These are phyloP conservation scores for Picochlorum sp. DNA, from an alignment of 139 green algal genomes.

Conservation along the genomic window DNA sequence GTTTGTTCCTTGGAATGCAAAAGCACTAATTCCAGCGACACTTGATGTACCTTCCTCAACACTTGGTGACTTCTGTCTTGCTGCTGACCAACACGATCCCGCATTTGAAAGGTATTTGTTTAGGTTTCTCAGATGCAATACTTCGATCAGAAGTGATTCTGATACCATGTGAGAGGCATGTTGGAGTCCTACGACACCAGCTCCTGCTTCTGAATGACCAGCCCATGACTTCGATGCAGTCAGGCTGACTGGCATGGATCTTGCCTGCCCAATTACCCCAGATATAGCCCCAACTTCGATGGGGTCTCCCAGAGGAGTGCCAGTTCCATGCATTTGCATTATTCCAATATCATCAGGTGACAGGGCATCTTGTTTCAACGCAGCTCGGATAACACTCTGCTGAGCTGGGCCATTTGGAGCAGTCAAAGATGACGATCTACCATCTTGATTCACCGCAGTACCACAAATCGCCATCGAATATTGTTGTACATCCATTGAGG, in stretches of 20 bases:
- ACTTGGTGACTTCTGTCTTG: background rate
- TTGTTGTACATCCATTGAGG: background rate
- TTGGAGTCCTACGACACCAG: conserved; percentile 32
- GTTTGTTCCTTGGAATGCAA: conserved; percentile 40
- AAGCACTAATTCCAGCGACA: conserved; percentile 23
- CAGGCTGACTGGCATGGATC: conserved; percentile 27
- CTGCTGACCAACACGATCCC: background rate
- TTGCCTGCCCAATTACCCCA: conserved; percentile 12
- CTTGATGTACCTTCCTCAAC: conserved; percentile 6
- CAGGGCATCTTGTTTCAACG: conserved; percentile 11
- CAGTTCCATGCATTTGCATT: conserved; percentile 40
- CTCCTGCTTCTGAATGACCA: conserved; percentile 38
- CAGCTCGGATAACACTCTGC: conserved; percentile 32
- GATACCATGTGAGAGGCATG: conserved; percentile 12
- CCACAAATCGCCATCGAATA: conserved; percentile 21
- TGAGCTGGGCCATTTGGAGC: conserved; percentile 55
- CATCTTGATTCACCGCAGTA: conserved; percentile 56
- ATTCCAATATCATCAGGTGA: background rate
- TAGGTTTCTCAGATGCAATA: conserved; percentile 46
- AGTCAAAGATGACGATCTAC: conserved; percentile 47
- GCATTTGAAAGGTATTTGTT: conserved; percentile 41
- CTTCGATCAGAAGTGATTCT: conserved; percentile 2
- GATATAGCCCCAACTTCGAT: conserved; percentile 34
- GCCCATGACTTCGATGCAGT: conserved; percentile 39
- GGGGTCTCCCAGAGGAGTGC: conserved; percentile 41